Percentiles rank a stretch among this genome's conserved stretches.
phyloP scores from a whole-genome alignment of 345 rosid species.

The Erucastrum elatum region DNA sequence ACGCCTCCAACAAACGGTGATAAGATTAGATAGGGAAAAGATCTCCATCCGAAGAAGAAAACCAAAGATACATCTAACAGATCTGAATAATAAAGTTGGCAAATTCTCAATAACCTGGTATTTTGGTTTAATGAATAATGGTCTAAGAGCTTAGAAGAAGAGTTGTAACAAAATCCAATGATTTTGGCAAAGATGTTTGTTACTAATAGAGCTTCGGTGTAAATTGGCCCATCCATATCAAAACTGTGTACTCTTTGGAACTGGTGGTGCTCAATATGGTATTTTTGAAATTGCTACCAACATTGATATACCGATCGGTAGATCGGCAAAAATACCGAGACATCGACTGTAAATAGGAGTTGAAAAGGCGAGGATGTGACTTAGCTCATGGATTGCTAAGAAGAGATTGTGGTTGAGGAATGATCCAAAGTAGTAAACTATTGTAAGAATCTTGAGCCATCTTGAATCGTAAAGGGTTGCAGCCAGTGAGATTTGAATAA shows the following conservation, averaged over 20 bases:
- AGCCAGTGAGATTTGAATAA: constrained; percentile 71
- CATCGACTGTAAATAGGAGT: constrained; percentile 75
- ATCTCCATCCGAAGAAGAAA: constrained; percentile 67
- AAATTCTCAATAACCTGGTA: constrained; percentile 84
- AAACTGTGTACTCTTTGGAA: constrained; percentile 86
- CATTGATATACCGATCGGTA: constrained; percentile 92
- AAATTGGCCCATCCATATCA: constrained; percentile 82
- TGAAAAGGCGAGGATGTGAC: constrained; percentile 91
- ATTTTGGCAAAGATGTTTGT: constrained; percentile 58
- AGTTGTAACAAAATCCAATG: constrained; percentile 81
- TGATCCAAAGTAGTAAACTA: constrained; percentile 79
- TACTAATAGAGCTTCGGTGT: constrained; percentile 60
- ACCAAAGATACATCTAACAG: constrained; percentile 53
- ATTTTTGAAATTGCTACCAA: constrained; percentile 78
- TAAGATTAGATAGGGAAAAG: constrained; percentile 68
- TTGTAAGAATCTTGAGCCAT: constrained; percentile 66
- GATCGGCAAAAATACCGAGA: constrained; percentile 87
- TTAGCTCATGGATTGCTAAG: constrained; percentile 86
- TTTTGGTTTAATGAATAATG: constrained; percentile 75
- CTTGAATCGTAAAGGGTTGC: constrained; percentile 58
- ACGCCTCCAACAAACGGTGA: constrained; percentile 94
- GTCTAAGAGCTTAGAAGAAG: constrained; percentile 86
- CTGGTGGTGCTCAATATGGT: constrained; percentile 88
- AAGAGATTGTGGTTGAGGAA: constrained; percentile 93
- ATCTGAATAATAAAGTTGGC: constrained; percentile 57